Conservation (phyloP, 495 filamentous ascomycete species). For the Aspergillus indologenus region DNA sequence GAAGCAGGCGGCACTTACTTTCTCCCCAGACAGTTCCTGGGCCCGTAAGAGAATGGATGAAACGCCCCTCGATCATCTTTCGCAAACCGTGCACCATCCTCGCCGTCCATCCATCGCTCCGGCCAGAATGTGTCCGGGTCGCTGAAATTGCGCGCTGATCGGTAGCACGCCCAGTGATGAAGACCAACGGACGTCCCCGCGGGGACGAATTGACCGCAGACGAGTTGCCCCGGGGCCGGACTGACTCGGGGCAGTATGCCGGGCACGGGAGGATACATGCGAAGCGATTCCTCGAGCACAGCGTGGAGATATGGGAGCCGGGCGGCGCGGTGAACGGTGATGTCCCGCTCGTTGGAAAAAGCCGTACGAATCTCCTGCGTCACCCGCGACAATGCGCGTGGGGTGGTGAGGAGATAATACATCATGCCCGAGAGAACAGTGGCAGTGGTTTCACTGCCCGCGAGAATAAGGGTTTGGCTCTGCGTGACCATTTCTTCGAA, state of each 20-base stretch:
- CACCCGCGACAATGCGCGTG: background rate
- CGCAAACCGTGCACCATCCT: background rate
- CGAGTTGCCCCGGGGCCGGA: background rate
- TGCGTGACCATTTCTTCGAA: too few species aligned
- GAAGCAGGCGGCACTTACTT: background rate
- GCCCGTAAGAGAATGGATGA: background rate
- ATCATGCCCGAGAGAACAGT: background rate
- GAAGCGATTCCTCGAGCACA: slow-evolving; percentile 4
- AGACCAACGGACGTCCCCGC: background rate
- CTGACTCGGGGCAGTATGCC: background rate
- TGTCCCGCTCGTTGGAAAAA: background rate
- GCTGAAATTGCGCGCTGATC: too few species aligned
- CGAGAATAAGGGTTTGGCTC: background rate
- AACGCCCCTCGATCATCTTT: background rate
- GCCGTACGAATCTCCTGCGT: background rate
- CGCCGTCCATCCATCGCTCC: background rate
- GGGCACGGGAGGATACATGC: slow-evolving; percentile 3
- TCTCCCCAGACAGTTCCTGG: background rate
- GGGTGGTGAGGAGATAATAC: background rate
- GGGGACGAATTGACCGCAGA: background rate
- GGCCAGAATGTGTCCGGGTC: too few species aligned
- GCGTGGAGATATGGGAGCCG: slow-evolving; percentile 1
- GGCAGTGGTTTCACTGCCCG: slow-evolving; percentile 6
- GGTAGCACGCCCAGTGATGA: too few species aligned
- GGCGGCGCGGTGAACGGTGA: background rate